Conservation (phyloP, 164 flowering plant genomes). For the Taxillus chinensis region DNA sequence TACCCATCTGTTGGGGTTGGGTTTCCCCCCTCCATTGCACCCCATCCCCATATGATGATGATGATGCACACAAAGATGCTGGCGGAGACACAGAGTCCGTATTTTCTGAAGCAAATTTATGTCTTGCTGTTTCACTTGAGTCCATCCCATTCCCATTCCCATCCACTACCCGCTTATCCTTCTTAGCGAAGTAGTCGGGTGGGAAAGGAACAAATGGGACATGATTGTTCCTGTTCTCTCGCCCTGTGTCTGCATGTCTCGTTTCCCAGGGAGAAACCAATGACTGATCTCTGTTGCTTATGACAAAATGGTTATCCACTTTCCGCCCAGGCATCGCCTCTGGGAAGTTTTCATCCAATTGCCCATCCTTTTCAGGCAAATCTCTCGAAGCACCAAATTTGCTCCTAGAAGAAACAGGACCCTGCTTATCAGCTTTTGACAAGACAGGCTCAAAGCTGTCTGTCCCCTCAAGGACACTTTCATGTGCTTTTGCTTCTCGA, state of each 20-base stretch:
- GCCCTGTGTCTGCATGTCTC: constrained; percentile 61
- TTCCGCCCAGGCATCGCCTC: constrained; percentile 85
- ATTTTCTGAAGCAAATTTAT: constrained; percentile 6
- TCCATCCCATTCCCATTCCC: constrained; percentile 7
- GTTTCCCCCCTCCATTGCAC: constrained; percentile 13
- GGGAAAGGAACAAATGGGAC: constrained; percentile 97
- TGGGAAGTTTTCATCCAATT: constrained; percentile 78
- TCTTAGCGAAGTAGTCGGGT: constrained; percentile 77
- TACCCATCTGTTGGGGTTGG: constrained; percentile 14
- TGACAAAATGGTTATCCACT: constrained; percentile 83
- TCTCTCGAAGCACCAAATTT: constrained; percentile 11
- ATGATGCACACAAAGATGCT: no score
- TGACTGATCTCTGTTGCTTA: constrained; percentile 78
- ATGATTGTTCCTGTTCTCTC: constrained; percentile 38
- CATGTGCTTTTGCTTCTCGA: constrained; percentile 17
- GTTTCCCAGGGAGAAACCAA: constrained; percentile 68
- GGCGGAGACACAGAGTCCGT: not conserved
- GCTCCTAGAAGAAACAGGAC: constrained; percentile 9
- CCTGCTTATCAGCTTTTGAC: constrained; percentile 7
- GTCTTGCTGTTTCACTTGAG: no score
- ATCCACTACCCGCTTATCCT: constrained; percentile 26
- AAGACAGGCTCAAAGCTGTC: constrained; percentile 5
- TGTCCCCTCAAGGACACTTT: not conserved
- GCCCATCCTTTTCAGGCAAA: no score
- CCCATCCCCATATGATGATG: constrained; percentile 2